phyloP scores from a whole-genome alignment of 331 rosid genomes.

The Cydonia oblonga region DNA sequence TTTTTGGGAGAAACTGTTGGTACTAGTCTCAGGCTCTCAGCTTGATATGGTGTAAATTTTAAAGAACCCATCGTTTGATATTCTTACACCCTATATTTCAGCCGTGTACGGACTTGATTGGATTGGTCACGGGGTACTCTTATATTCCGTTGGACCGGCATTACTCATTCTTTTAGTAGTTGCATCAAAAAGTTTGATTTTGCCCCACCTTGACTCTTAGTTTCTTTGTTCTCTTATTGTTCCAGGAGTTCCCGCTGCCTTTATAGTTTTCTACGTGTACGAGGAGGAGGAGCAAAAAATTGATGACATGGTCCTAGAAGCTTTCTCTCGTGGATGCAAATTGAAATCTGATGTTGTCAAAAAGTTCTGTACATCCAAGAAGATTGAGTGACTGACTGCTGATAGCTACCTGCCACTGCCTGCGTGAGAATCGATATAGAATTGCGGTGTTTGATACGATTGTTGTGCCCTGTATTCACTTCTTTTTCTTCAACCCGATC shows the following conservation, averaged over 20 bases:
- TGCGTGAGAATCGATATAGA: not conserved
- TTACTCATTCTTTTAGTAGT: not conserved
- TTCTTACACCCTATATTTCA: not conserved
- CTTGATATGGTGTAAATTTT: not conserved
- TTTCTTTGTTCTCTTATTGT: not conserved
- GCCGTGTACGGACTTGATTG: not conserved
- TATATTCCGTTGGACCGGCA: not conserved
- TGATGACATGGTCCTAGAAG: constrained; percentile 36
- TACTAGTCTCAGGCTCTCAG: not conserved
- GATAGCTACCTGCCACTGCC: not conserved
- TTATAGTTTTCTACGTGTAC: constrained; percentile 55
- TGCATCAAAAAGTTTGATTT: not conserved
- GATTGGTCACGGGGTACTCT: not conserved
- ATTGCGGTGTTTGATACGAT: not conserved
- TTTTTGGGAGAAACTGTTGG: not conserved
- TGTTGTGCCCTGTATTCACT: not conserved
- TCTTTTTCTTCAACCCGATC: not conserved
- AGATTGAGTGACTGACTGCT: constrained; percentile 29
- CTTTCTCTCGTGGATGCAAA: constrained; percentile 42
- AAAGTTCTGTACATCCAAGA: constrained; percentile 43
- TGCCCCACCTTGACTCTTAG: not conserved
- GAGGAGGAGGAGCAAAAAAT: constrained; percentile 76
- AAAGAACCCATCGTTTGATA: not conserved
- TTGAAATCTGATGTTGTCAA: constrained; percentile 39
- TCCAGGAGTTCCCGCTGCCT: constrained; percentile 58